Conservation (phyloP, 805 yeast genomes). For the Suhomyces prunicola region DNA sequence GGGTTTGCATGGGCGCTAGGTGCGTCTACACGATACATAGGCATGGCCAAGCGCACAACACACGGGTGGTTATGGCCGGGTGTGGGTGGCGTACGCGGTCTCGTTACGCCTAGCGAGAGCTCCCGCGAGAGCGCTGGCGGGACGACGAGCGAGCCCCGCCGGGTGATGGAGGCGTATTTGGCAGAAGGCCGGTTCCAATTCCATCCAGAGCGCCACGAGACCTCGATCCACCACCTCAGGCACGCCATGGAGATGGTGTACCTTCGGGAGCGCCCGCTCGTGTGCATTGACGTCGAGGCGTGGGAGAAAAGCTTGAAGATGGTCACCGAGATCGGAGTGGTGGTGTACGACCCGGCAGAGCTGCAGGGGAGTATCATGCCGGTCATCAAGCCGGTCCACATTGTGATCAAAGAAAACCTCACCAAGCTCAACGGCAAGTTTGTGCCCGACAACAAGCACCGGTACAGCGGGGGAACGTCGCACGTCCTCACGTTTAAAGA, state of each 20-base stretch:
- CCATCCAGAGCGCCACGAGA: background rate
- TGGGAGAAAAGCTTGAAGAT: conserved; percentile 14
- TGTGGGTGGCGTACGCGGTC: background rate
- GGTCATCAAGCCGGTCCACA: conserved; percentile 16
- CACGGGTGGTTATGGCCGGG: background rate
- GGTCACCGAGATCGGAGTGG: conserved; percentile 24
- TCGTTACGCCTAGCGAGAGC: background rate
- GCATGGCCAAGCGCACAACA: background rate
- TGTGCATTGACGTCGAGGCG: conserved; percentile 28
- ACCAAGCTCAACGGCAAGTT: conserved; percentile 14
- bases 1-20: background rate
- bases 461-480: conserved; percentile 21
- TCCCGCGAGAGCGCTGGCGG: background rate
- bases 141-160: background rate
- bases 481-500: conserved; percentile 12
- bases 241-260: conserved; percentile 18
- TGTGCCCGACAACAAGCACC: conserved; percentile 21
- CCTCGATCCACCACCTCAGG: background rate
- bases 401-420: conserved; percentile 17
- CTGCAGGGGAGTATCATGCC: conserved; percentile 16
- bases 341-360: conserved; percentile 21
- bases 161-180: background rate
- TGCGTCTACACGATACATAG: background rate
- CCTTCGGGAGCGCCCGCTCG: conserved; percentile 19
- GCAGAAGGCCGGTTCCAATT: background rate